Conservation (phyloP, 768 basidiomycete genomes). For the Amanita phalloides region DNA sequence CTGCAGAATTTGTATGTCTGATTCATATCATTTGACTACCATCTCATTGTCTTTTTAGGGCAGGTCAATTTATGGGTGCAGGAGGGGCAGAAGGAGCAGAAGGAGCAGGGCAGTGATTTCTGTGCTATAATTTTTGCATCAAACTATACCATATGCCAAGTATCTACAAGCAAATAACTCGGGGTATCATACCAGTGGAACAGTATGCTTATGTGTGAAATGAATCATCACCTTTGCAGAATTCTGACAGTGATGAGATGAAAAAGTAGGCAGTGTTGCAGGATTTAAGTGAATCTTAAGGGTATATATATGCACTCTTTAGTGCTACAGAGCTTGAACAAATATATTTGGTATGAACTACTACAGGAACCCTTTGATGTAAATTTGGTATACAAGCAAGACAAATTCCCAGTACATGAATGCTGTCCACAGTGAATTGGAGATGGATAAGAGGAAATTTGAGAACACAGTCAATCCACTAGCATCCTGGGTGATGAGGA, state of each 20-base stretch:
- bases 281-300: too few species aligned
- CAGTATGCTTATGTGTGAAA: neutral
- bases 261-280: too few species aligned
- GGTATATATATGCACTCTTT: too few species aligned
- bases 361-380: too few species aligned
- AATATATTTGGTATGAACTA: too few species aligned
- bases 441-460: too few species aligned
- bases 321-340: too few species aligned
- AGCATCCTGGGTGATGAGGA: neutral
- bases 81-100: too few species aligned
- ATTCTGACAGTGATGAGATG: neutral
- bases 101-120: conserved; percentile 8
- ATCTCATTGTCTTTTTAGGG: conserved; percentile 18
- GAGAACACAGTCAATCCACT: neutral
- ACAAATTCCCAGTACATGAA: neutral
- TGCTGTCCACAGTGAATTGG: neutral
- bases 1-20: conserved; percentile 62
- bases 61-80: too few species aligned
- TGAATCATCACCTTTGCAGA: neutral
- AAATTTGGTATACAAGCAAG: neutral
- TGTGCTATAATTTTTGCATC: neutral
- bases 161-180: conserved; percentile 1
- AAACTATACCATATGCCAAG: conserved; percentile 5
- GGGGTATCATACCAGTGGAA: neutral
- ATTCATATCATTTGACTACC: neutral